A percentile compares a stretch with the other conserved stretches of the same genome.
Evolutionary conservation across 345 rosid genomes (phyloP).

Genomic region (Eucalyptus albens): DNA sequence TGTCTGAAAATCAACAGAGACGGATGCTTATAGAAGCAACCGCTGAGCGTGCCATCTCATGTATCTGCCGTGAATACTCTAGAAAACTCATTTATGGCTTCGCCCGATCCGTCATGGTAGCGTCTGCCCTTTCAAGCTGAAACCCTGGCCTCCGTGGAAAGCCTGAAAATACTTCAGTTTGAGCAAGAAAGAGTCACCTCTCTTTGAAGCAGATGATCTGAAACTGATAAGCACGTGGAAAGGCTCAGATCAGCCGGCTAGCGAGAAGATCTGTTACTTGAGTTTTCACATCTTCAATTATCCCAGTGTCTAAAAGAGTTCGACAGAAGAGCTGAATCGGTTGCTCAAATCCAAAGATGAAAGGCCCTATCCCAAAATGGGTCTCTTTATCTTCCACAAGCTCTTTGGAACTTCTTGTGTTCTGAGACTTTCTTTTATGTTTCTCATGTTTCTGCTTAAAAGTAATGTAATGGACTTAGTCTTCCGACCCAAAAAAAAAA

Average conservation of each 20-base stretch:
- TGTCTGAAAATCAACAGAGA: background rate
- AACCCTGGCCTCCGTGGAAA: background rate
- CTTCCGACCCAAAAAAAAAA: background rate
- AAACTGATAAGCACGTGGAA: background rate
- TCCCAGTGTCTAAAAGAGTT: background rate
- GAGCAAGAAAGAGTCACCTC: background rate
- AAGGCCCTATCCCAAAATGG: background rate
- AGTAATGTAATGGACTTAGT: background rate
- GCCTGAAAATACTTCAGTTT: background rate
- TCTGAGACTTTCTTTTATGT: background rate
- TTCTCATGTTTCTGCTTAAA: background rate
- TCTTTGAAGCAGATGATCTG: background rate
- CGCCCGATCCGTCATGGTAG: background rate
- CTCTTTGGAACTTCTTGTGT: background rate
- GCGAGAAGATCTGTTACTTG: background rate
- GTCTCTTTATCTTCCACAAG: background rate
- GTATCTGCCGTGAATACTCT: background rate
- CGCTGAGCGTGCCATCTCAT: background rate
- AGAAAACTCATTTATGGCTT: background rate
- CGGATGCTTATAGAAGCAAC: background rate
- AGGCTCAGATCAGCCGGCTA: background rate
- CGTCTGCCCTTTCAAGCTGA: background rate
- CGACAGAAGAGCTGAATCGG: background rate
- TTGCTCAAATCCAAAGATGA: background rate
- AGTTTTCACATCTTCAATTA: background rate